These are phyloP conservation scores for Coniosporium tulheliwenetii DNA, from an alignment of 2,329 filamentous ascomycete genomes.

Conservation along the genomic window DNA sequence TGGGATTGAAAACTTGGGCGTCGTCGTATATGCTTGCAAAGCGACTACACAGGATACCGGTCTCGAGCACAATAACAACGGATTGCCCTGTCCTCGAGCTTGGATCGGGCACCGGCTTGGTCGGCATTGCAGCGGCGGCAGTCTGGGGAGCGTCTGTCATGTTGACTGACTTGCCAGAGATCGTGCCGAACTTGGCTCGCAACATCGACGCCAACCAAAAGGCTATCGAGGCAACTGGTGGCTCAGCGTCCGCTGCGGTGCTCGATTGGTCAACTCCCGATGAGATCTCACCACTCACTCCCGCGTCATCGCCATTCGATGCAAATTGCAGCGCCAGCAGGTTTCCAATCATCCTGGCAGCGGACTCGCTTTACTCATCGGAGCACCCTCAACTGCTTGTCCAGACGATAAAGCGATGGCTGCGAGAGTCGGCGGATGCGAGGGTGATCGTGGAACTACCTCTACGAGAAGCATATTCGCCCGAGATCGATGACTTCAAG, in stretches of 20 bases:
- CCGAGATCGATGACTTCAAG: conserved; percentile 49
- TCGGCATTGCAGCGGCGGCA: conserved; percentile 70
- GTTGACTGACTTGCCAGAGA: conserved; percentile 72
- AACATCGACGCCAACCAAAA: conserved; percentile 54
- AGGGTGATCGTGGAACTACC: conserved; percentile 70
- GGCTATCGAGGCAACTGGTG: conserved; percentile 38
- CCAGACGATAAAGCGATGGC: conserved; percentile 51
- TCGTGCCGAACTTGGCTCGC: conserved; percentile 62
- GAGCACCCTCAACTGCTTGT: conserved; percentile 64
- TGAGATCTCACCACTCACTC: conserved; percentile 1
- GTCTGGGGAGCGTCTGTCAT: conserved; percentile 51
- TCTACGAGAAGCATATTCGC: conserved; percentile 52
- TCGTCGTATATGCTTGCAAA: conserved; percentile 75
- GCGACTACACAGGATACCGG: conserved; percentile 33
- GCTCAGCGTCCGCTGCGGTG: conserved; percentile 44
- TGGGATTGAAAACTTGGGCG: conserved; percentile 92
- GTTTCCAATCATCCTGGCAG: conserved; percentile 55
- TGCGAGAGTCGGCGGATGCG: conserved; percentile 40
- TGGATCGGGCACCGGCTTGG: conserved; percentile 79
- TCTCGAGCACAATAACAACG: not conserved
- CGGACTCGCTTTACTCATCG: conserved; percentile 77
- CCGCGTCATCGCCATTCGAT: conserved; percentile 1
- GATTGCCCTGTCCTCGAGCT: conserved; percentile 48
- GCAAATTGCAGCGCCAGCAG: conserved; percentile 3
- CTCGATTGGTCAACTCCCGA: conserved; percentile 59